A percentile compares a stretch with the other conserved stretches of the same genome.
Conservation (phyloP, 1,284 basidiomycete genomes). For the Tilletia caries region DNA sequence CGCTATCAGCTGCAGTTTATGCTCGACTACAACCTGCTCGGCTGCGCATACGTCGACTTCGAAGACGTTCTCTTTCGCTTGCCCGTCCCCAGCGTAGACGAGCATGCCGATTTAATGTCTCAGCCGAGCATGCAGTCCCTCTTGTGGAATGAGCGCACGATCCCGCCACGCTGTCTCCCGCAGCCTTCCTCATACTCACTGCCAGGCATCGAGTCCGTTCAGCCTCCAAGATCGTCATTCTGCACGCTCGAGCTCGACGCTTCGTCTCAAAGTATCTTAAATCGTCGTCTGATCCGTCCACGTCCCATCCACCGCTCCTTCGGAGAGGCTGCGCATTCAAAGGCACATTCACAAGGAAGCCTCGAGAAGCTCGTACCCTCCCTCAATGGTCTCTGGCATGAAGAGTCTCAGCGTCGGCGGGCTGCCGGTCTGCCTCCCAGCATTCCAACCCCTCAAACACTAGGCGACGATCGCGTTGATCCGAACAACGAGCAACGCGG, state of each 20-base stretch:
- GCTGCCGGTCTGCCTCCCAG: constrained; percentile 35
- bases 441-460: constrained; percentile 30
- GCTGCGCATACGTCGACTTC: constrained; percentile 81
- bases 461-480: constrained; percentile 21
- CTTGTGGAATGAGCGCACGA: background rate
- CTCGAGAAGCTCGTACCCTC: constrained; percentile 77
- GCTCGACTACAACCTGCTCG: constrained; percentile 91
- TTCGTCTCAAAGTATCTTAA: constrained; percentile 76
- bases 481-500: constrained; percentile 13
- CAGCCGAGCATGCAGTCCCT: constrained; percentile 6
- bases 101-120: constrained; percentile 2
- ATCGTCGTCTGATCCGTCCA: constrained; percentile 67
- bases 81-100: constrained; percentile 55
- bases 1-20: constrained; percentile 87
- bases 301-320: constrained; percentile 71
- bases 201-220: constrained; percentile 49
- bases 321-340: constrained; percentile 21
- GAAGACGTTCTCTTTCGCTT: constrained; percentile 59
- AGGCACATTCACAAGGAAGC: constrained; percentile 15
- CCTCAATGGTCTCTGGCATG: constrained; percentile 90
- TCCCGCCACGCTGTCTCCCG: constrained; percentile 3
- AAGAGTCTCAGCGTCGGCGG: constrained; percentile 71
- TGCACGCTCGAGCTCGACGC: constrained; percentile 81
- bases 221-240: constrained; percentile 67
- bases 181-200: background rate